Evolutionary conservation across 129 eudicot species (phyloP).

Genomic region (Silybum marianum): DNA sequence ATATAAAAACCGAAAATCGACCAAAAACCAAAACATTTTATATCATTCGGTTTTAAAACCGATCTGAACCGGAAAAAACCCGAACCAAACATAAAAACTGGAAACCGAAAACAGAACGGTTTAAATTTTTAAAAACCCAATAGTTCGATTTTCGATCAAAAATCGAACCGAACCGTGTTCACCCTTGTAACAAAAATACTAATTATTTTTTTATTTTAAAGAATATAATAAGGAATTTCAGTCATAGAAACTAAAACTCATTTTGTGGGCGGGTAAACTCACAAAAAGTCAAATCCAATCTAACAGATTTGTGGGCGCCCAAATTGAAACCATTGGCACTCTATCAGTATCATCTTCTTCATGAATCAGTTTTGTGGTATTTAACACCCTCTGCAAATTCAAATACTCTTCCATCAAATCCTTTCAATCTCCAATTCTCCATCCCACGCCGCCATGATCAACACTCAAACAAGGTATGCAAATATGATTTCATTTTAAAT

Average conservation of each 20-base stretch:
- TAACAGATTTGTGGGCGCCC: constrained; percentile 21
- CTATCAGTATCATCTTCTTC: not conserved
- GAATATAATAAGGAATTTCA: not conserved
- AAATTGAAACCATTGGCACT: constrained; percentile 5
- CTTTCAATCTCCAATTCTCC: not conserved
- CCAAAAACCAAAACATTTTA: too few relatives aligned
- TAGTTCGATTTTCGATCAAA: too few relatives aligned
- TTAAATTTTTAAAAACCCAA: too few relatives aligned
- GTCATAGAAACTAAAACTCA: not conserved
- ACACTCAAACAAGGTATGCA: constrained; percentile 16
- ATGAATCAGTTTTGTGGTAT: not conserved
- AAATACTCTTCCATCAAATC: constrained; percentile 10
- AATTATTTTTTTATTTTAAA: too few relatives aligned
- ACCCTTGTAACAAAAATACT: too few relatives aligned
- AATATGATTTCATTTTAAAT: not conserved
- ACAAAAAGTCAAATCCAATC: constrained; percentile 4
- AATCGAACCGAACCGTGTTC: too few relatives aligned
- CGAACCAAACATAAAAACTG: too few relatives aligned
- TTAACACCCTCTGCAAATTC: constrained; percentile 15
- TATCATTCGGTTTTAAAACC: too few relatives aligned
- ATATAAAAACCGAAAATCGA: too few relatives aligned
- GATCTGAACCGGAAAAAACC: too few relatives aligned
- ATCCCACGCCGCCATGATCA: not conserved
- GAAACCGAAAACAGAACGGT: too few relatives aligned
- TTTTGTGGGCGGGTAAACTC: constrained; percentile 13